Conservation (phyloP, 805 yeast genomes). For the Candida gorgasii region DNA sequence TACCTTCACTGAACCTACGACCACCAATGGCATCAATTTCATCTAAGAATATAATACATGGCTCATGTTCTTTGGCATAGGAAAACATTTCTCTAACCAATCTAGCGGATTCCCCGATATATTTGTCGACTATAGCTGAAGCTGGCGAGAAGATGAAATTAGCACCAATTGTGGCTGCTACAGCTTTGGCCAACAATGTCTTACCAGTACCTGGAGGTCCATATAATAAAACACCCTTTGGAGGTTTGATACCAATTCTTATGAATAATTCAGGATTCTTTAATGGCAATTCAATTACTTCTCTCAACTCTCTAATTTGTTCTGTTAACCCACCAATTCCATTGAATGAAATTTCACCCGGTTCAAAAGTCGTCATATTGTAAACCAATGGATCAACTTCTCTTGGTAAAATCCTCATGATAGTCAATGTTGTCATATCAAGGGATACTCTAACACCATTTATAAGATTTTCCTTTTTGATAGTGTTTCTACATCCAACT, state of each 20-base stretch:
- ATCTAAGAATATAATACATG: slow-evolving; percentile 97
- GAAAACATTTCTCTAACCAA: slow-evolving; percentile 97
- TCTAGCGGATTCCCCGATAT: slow-evolving; percentile 97
- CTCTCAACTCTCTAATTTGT: slow-evolving; percentile 94
- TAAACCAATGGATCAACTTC: slow-evolving; percentile 98
- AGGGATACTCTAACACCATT: slow-evolving; percentile 96
- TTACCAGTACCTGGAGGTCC: slow-evolving; percentile 99
- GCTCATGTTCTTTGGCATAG: slow-evolving; percentile 96
- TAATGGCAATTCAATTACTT: slow-evolving; percentile 94
- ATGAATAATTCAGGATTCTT: slow-evolving; percentile 95
- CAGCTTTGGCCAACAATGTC: slow-evolving; percentile 93
- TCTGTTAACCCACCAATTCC: slow-evolving; percentile 96
- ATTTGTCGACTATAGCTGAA: slow-evolving; percentile 95
- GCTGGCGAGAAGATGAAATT: slow-evolving; percentile 98
- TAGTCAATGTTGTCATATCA: slow-evolving; percentile 96
- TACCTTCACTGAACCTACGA: slow-evolving; percentile 95
- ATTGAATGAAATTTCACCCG: slow-evolving; percentile 93
- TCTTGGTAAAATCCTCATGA: slow-evolving; percentile 95
- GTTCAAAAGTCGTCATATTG: slow-evolving; percentile 96
- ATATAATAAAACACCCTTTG: slow-evolving; percentile 93
- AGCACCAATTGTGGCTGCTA: slow-evolving; percentile 98
- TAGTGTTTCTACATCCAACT: slow-evolving; percentile 94
- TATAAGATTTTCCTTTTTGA: slow-evolving; percentile 76
- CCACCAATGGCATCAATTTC: slow-evolving; percentile 99
- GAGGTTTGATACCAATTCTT: slow-evolving; percentile 98